Conservation (phyloP, 768 basidiomycete genomes). For the Coprinellus aureogranulatus region DNA sequence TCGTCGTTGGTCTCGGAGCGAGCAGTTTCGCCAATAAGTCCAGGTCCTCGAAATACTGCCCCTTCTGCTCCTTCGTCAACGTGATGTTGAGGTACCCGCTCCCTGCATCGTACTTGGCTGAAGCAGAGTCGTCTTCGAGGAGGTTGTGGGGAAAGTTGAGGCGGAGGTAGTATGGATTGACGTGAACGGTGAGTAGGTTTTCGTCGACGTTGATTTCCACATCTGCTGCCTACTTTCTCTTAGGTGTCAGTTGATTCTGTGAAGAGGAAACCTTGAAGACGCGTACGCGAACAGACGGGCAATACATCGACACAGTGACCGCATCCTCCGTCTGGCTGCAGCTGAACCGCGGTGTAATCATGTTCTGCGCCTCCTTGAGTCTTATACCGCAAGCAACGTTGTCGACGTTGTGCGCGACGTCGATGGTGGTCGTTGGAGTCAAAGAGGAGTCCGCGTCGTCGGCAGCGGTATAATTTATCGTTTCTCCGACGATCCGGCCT, state of each 20-base stretch:
- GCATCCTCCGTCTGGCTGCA: constrained; percentile 60
- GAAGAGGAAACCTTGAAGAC: constrained; percentile 5
- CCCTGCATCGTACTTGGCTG: constrained; percentile 71
- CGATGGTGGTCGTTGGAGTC: not conserved
- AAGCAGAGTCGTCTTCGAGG: constrained; percentile 66
- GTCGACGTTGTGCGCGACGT: not conserved
- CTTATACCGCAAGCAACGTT: not conserved
- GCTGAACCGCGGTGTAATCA: constrained; percentile 78
- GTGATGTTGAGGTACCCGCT: constrained; percentile 77
- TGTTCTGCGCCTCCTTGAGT: too few species aligned
- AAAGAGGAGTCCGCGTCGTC: too few species aligned
- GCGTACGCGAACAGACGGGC: constrained; percentile 69
- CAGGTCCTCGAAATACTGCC: constrained; percentile 71
- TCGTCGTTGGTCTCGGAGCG: constrained; percentile 52
- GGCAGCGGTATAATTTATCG: too few species aligned
- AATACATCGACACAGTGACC: constrained; percentile 62
- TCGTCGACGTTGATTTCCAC: constrained; percentile 77
- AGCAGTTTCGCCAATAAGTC: constrained; percentile 77
- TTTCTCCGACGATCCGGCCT: not conserved
- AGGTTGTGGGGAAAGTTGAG: constrained; percentile 69
- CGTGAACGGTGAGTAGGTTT: constrained; percentile 65
- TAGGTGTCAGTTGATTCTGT: constrained; percentile 10
- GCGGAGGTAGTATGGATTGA: constrained; percentile 83
- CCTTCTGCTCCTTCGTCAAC: constrained; percentile 63
- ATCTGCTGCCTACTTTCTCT: constrained; percentile 67